A percentile compares a stretch with the other conserved stretches of the same genome.
Conservation (phyloP, 169 alveolate species). For the Cryptosporidium bovis region DNA sequence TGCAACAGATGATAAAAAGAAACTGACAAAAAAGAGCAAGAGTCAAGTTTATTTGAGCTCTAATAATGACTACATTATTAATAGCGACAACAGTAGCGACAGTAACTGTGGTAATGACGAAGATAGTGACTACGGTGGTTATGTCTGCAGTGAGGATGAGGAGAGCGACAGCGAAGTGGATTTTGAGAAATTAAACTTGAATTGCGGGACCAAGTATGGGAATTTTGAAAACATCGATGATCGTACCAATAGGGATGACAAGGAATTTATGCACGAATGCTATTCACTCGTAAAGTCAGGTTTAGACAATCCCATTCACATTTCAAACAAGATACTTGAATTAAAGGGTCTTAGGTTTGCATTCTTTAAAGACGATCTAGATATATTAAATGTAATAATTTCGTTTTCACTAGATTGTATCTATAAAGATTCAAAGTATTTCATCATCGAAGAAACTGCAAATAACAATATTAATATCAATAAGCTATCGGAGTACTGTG, state of each 20-base stretch:
- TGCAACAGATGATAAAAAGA: background rate
- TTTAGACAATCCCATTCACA: slow-evolving; percentile 35
- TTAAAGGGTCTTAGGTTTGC: slow-evolving; percentile 71
- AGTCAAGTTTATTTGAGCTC: background rate
- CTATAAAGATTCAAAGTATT: background rate
- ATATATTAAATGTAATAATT: slow-evolving; percentile 15
- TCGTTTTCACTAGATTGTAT: slow-evolving; percentile 3
- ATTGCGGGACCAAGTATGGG: background rate
- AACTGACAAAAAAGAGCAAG: background rate
- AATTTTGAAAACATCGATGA: background rate
- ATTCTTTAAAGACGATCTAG: slow-evolving; percentile 59
- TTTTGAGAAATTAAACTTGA: background rate
- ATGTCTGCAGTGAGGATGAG: background rate
- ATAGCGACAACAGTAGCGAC: background rate
- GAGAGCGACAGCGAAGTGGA: slow-evolving; percentile 11
- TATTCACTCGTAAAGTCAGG: slow-evolving; percentile 43
- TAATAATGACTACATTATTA: background rate
- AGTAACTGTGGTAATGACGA: background rate
- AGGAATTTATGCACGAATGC: slow-evolving; percentile 29
- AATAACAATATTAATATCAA: slow-evolving; percentile 10
- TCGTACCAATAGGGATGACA: slow-evolving; percentile 2
- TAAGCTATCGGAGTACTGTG: slow-evolving; percentile 14
- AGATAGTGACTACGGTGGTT: too few species aligned
- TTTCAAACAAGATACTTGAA: slow-evolving; percentile 58
- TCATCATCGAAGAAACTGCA: background rate